Percentiles rank a stretch among this genome's conserved stretches.
Evolutionary conservation across 331 rosid genomes (phyloP).

Genomic region (Rosa hybrid): DNA sequence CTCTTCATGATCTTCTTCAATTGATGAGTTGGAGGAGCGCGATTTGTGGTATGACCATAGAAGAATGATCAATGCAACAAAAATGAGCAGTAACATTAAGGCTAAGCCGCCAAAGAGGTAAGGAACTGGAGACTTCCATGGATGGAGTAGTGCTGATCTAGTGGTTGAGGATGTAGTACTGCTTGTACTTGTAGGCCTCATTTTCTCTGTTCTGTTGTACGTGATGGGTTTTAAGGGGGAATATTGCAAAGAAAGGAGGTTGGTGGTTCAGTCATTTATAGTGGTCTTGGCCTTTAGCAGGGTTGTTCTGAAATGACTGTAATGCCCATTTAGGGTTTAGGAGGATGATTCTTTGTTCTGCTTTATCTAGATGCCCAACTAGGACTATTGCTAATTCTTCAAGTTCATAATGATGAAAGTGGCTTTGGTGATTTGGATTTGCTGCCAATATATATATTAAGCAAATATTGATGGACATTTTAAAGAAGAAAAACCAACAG

Average conservation of each 20-base stretch:
- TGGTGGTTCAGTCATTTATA: slow-evolving; percentile 27
- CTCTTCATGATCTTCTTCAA: neutral
- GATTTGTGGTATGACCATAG: slow-evolving; percentile 27
- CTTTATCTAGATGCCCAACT: slow-evolving; percentile 27
- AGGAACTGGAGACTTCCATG: slow-evolving; percentile 44
- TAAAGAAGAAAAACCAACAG: neutral
- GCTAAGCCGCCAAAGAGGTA: slow-evolving; percentile 50
- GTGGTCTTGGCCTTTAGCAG: neutral
- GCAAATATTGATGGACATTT: neutral
- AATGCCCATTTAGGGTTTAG: slow-evolving; percentile 13
- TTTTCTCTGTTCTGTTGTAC: neutral
- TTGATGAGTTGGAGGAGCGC: slow-evolving; percentile 5
- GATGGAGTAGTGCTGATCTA: slow-evolving; percentile 1
- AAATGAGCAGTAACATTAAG: slow-evolving; percentile 35
- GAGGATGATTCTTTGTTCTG: slow-evolving; percentile 28
- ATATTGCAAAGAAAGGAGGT: slow-evolving; percentile 16
- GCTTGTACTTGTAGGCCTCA: slow-evolving; percentile 23
- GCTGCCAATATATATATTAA: neutral
- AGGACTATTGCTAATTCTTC: neutral
- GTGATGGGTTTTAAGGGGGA: neutral
- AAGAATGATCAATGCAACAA: slow-evolving; percentile 33
- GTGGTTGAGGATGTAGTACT: neutral
- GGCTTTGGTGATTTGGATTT: neutral
- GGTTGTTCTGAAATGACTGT: slow-evolving; percentile 7
- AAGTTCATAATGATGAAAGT: slow-evolving; percentile 13